Conservation (phyloP, 331 rosid species). For the Quercus lobata region DNA sequence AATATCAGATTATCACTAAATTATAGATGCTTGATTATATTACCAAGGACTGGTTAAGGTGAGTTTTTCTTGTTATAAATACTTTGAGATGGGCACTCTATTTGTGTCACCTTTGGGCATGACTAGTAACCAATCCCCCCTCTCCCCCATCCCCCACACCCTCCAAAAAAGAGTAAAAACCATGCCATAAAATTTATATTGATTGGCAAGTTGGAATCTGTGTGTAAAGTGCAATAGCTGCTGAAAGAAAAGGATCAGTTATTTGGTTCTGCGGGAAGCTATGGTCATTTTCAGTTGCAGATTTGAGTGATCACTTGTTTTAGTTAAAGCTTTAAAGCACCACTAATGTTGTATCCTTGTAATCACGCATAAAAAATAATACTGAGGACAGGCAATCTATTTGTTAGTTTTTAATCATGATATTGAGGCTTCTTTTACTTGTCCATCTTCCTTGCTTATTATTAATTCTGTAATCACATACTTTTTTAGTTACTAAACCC, state of each 20-base stretch:
- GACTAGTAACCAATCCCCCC: too few species aligned
- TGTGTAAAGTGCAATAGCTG: not conserved
- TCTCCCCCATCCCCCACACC: too few species aligned
- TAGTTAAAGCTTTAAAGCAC: not conserved
- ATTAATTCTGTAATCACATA: not conserved
- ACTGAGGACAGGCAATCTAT: not conserved
- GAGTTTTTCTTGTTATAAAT: too few species aligned
- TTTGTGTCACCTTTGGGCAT: too few species aligned
- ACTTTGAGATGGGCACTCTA: too few species aligned
- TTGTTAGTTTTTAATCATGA: not conserved
- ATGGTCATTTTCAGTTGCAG: not conserved
- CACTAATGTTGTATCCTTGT: not conserved
- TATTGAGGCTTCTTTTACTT: not conserved
- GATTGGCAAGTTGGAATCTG: not conserved
- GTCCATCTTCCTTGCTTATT: not conserved
- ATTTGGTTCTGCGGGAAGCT: not conserved
- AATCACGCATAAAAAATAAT: not conserved
- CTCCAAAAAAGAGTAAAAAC: too few species aligned
- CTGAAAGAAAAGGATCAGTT: not conserved
- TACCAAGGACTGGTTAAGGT: not conserved
- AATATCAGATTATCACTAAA: not conserved
- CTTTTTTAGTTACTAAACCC: slow-evolving; percentile 9
- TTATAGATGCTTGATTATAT: not conserved
- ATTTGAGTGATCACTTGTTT: not conserved
- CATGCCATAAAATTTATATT: not conserved